Percentiles rank a stretch among this genome's conserved stretches.
phyloP scores from a whole-genome alignment of 306 rosid genomes.

The Fagus crenata region DNA sequence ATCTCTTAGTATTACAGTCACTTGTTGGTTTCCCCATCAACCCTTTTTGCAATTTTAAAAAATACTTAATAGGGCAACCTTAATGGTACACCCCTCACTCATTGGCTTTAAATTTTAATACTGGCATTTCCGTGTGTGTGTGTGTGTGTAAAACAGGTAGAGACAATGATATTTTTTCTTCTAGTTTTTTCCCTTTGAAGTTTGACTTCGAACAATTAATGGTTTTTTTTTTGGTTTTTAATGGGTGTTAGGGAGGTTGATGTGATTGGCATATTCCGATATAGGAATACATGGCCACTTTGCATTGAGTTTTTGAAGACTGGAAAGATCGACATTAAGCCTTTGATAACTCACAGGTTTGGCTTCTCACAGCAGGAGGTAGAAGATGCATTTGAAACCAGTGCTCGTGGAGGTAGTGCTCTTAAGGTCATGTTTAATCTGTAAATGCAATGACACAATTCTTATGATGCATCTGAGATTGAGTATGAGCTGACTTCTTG shows the following conservation, averaged over 20 bases:
- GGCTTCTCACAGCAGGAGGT: conserved; percentile 41
- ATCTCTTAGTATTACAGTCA: no score
- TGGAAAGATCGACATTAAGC: conserved; percentile 45
- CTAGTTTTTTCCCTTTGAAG: background rate
- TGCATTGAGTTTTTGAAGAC: conserved; percentile 44
- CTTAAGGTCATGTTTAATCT: conserved; percentile 50
- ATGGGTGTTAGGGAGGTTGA: conserved; percentile 33
- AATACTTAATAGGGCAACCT: background rate
- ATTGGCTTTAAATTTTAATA: no score
- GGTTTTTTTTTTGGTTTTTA: background rate
- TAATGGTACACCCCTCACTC: no score
- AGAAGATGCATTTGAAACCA: conserved; percentile 42
- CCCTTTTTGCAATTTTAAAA: background rate
- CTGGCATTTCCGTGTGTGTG: no score
- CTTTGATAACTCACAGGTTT: conserved; percentile 46
- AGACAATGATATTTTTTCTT: no score
- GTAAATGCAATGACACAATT: background rate
- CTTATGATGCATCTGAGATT: background rate
- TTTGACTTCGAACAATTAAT: background rate
- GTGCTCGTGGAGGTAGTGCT: conserved; percentile 44
- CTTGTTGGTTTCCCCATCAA: background rate
- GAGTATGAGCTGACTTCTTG: background rate
- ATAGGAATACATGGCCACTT: conserved; percentile 49
- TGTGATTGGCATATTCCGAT: conserved; percentile 45
- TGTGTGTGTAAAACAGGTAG: no score